Evolutionary conservation across 306 rosid genomes (phyloP).

Genomic region (Acacia acuminata): DNA sequence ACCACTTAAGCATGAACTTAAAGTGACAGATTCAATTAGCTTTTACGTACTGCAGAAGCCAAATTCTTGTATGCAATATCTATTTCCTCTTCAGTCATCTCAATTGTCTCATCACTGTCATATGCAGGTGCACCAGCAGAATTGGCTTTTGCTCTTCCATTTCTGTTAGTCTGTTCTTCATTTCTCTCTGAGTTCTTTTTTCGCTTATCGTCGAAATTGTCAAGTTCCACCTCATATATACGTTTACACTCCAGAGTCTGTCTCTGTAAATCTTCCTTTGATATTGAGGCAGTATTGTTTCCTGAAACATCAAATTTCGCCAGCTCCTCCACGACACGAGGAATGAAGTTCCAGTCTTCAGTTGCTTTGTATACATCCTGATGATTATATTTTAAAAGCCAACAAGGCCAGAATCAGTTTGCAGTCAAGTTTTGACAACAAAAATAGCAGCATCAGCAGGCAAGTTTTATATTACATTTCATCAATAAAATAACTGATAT

Average conservation of each 20-base stretch:
- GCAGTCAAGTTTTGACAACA: neutral
- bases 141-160: slow-evolving; percentile 32
- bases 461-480: neutral
- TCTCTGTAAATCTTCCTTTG: slow-evolving; percentile 65
- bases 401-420: slow-evolving; percentile 24
- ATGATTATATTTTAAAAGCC: slow-evolving; percentile 30
- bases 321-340: slow-evolving; percentile 80
- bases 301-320: slow-evolving; percentile 48
- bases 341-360: slow-evolving; percentile 77
- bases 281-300: slow-evolving; percentile 36
- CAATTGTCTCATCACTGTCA: slow-evolving; percentile 86
- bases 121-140: slow-evolving; percentile 41
- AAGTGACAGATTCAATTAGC: slow-evolving; percentile 28
- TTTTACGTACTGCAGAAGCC: slow-evolving; percentile 46
- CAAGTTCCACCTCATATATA: slow-evolving; percentile 67
- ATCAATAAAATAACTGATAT: slow-evolving; percentile 11
- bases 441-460: neutral
- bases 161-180: slow-evolving; percentile 30
- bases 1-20: slow-evolving; percentile 12
- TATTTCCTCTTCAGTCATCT: slow-evolving; percentile 90
- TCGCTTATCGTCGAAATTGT: slow-evolving; percentile 38
- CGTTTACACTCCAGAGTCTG: slow-evolving; percentile 65
- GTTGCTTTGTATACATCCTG: slow-evolving; percentile 67
- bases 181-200: slow-evolving; percentile 41
- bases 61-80: slow-evolving; percentile 62